Percentiles rank a stretch among this genome's conserved stretches.
Evolutionary conservation across 805 yeast genomes (phyloP).

Genomic region (Nakazawaea peltata): DNA sequence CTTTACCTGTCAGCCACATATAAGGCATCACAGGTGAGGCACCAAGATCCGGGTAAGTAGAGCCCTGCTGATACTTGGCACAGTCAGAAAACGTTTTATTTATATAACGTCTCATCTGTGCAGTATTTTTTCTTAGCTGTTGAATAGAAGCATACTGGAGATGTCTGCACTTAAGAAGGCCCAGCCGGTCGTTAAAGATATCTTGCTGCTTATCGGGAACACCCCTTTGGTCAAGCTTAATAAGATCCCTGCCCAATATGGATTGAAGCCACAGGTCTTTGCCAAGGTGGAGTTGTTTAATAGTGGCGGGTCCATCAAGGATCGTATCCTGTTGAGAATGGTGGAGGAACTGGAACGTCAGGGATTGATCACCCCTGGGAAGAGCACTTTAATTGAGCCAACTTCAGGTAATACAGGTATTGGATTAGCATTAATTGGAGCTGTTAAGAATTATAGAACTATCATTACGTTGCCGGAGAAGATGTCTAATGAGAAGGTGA

Average conservation of each 20-base stretch:
- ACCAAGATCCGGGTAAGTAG: too few relatives aligned
- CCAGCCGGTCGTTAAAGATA: slow-evolving; percentile 29
- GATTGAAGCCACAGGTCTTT: slow-evolving; percentile 61
- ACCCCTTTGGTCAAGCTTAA: slow-evolving; percentile 74
- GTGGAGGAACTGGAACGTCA: slow-evolving; percentile 74
- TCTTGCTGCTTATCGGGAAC: slow-evolving; percentile 75
- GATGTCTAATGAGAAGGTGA: slow-evolving; percentile 86
- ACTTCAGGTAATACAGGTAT: slow-evolving; percentile 91
- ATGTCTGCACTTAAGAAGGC: slow-evolving; percentile 10
- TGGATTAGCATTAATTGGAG: slow-evolving; percentile 81
- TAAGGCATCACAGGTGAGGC: too few relatives aligned
- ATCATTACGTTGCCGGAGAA: slow-evolving; percentile 86
- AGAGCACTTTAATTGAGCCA: slow-evolving; percentile 74
- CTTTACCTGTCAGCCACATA: too few relatives aligned
- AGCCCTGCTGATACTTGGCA: too few relatives aligned
- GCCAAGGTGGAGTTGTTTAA: slow-evolving; percentile 80
- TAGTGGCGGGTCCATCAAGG: slow-evolving; percentile 88
- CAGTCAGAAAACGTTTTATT: too few relatives aligned
- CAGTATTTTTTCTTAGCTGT: too few relatives aligned
- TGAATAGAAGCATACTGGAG: too few relatives aligned
- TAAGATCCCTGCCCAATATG: slow-evolving; percentile 67
- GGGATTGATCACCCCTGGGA: slow-evolving; percentile 76
- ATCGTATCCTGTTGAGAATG: slow-evolving; percentile 83
- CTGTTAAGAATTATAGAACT: slow-evolving; percentile 79
- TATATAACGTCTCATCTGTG: too few relatives aligned